These are phyloP conservation scores for Dalbergia cultrata DNA, from an alignment of 306 rosid genomes.

Conservation along the genomic window DNA sequence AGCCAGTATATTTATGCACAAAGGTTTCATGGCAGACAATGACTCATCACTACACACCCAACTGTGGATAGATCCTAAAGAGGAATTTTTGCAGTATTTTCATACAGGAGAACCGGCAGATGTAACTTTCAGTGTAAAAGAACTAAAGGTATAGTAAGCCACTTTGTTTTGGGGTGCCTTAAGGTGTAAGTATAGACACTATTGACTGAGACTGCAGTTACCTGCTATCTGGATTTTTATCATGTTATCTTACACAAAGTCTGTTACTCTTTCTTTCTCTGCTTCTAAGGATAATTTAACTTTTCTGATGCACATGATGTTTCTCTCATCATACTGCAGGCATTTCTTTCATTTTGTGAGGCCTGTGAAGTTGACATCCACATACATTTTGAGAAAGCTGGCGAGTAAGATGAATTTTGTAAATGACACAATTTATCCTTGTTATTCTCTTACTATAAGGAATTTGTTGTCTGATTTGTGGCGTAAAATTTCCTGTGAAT, in stretches of 20 bases:
- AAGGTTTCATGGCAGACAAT: conserved; percentile 66
- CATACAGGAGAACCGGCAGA: conserved; percentile 90
- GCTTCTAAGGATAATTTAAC: neutral
- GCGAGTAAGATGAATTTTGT: conserved; percentile 76
- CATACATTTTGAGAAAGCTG: conserved; percentile 86
- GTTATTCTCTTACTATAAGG: neutral
- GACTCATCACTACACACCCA: conserved; percentile 86
- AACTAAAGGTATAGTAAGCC: conserved; percentile 76
- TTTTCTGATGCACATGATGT: conserved; percentile 20
- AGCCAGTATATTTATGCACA: conserved; percentile 38
- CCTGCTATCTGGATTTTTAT: conserved; percentile 31
- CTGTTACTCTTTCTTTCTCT: conserved; percentile 24
- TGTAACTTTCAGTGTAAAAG: conserved; percentile 93
- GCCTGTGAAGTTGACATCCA: conserved; percentile 94
- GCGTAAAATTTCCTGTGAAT: conserved; percentile 1
- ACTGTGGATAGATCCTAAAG: conserved; percentile 95
- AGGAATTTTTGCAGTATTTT: conserved; percentile 87
- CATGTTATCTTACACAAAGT: conserved; percentile 4
- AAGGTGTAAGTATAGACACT: conserved; percentile 21
- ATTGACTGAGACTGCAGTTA: conserved; percentile 30
- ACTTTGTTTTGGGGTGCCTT: conserved; percentile 32
- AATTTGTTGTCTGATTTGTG: conserved; percentile 8
- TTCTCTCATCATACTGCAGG: conserved; percentile 63
- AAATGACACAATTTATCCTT: conserved; percentile 2
- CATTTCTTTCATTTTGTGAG: conserved; percentile 94